These are phyloP conservation scores for Tylopilus vinaceipallidus DNA, from an alignment of 768 basidiomycete genomes.

Conservation along the genomic window DNA sequence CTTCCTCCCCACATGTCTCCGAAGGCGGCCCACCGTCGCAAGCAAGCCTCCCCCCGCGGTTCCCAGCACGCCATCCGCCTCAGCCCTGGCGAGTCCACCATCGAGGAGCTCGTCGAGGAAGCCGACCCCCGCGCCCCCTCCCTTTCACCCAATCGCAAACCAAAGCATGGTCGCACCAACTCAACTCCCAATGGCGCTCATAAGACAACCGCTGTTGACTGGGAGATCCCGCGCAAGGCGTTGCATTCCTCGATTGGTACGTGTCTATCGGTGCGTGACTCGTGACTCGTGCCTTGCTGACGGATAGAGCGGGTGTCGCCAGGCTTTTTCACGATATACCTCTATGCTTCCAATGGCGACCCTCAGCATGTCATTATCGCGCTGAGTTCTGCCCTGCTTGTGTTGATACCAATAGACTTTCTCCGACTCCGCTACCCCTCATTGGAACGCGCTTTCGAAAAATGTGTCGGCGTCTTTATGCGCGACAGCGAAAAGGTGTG, in stretches of 20 bases:
- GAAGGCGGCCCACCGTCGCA: constrained; percentile 30
- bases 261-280: constrained; percentile 27
- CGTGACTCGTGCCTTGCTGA: background rate
- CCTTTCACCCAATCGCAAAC: constrained; percentile 19
- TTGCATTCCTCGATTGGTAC: constrained; percentile 87
- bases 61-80: constrained; percentile 19
- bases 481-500: constrained; percentile 79
- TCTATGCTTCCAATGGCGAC: constrained; percentile 50
- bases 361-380: constrained; percentile 53
- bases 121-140: constrained; percentile 10
- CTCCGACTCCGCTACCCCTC: constrained; percentile 63
- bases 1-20: constrained; percentile 34
- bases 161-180: constrained; percentile 10
- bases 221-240: constrained; percentile 88
- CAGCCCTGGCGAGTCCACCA: constrained; percentile 17
- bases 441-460: constrained; percentile 73
- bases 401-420: constrained; percentile 73
- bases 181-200: background rate
- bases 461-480: constrained; percentile 78
- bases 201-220: constrained; percentile 48
- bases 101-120: constrained; percentile 27
- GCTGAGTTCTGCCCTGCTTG: constrained; percentile 62
- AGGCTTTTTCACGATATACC: constrained; percentile 64
- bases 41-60: constrained; percentile 23
- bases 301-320: constrained; percentile 14